Percentiles rank a stretch among this genome's conserved stretches.
These are phyloP conservation scores for Lippia alba DNA, from an alignment of 305 asterid species.

Conservation along the genomic window DNA sequence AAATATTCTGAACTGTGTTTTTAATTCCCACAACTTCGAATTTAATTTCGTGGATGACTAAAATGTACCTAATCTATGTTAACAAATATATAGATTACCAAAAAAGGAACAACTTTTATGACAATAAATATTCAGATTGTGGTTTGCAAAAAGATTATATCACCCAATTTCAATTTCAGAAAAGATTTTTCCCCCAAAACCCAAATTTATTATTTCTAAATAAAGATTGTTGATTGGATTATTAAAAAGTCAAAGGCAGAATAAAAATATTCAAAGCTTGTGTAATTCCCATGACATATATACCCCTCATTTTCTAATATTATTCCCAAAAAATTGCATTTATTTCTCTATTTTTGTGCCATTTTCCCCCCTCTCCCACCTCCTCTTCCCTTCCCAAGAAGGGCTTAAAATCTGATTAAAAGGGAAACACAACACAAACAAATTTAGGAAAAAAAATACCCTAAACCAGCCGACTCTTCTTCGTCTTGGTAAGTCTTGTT, in stretches of 20 bases:
- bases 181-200: too few species aligned
- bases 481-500: slow-evolving; percentile 39
- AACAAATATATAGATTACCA: too few species aligned
- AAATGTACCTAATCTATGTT: too few species aligned
- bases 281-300: slow-evolving; percentile 6
- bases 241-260: neutral
- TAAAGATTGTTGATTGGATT: too few species aligned
- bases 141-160: too few species aligned
- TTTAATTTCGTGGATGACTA: too few species aligned
- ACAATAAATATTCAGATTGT: too few species aligned
- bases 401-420: slow-evolving; percentile 35
- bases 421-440: neutral
- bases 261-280: neutral
- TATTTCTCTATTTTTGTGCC: slow-evolving; percentile 43
- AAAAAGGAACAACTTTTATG: too few species aligned
- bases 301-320: neutral
- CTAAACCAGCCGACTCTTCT: slow-evolving; percentile 48
- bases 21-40: too few species aligned
- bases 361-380: slow-evolving; percentile 26
- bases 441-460: slow-evolving; percentile 35
- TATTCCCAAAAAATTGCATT: slow-evolving; percentile 2
- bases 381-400: slow-evolving; percentile 26
- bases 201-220: too few species aligned
- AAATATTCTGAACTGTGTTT: too few species aligned
- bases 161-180: too few species aligned